Conservation (phyloP, 164 flowering plant genomes). For the Warburgia ugandensis region DNA sequence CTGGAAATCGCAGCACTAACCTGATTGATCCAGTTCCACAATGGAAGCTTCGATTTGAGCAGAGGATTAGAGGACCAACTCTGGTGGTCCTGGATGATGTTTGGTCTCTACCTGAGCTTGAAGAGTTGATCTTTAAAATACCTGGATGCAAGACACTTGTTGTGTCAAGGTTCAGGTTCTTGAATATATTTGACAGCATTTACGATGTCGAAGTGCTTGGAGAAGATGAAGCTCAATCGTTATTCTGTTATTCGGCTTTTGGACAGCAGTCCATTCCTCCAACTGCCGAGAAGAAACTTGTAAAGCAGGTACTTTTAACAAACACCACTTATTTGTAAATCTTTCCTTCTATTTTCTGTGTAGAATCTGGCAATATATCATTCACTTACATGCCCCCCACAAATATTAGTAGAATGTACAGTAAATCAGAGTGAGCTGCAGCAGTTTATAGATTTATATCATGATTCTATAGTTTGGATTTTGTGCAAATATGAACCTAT, state of each 20-base stretch:
- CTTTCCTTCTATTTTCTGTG: neutral
- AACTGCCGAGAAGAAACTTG: slow-evolving; percentile 33
- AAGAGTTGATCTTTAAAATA: slow-evolving; percentile 35
- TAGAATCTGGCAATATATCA: too few species aligned
- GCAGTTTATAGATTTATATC: too few species aligned
- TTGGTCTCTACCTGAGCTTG: slow-evolving; percentile 39
- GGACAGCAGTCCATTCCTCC: slow-evolving; percentile 41
- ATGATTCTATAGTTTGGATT: too few species aligned
- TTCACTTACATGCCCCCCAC: too few species aligned
- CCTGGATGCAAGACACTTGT: slow-evolving; percentile 71
- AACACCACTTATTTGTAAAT: neutral
- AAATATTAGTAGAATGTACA: too few species aligned
- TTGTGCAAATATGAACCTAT: too few species aligned
- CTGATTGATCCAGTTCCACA: slow-evolving; percentile 19
- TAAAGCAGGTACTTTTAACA: slow-evolving; percentile 45
- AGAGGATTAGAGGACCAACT: slow-evolving; percentile 9
- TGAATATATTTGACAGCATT: slow-evolving; percentile 17
- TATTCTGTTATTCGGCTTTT: slow-evolving; percentile 63
- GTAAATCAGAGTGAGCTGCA: too few species aligned
- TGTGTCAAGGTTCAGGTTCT: slow-evolving; percentile 35
- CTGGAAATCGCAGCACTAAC: slow-evolving; percentile 18
- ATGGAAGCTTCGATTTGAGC: slow-evolving; percentile 23
- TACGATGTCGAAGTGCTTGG: slow-evolving; percentile 50
- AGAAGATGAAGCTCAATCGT: slow-evolving; percentile 47
- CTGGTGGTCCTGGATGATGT: slow-evolving; percentile 76